These are phyloP conservation scores for Mucuna pruriens DNA, from an alignment of 306 rosid species.

Conservation along the genomic window DNA sequence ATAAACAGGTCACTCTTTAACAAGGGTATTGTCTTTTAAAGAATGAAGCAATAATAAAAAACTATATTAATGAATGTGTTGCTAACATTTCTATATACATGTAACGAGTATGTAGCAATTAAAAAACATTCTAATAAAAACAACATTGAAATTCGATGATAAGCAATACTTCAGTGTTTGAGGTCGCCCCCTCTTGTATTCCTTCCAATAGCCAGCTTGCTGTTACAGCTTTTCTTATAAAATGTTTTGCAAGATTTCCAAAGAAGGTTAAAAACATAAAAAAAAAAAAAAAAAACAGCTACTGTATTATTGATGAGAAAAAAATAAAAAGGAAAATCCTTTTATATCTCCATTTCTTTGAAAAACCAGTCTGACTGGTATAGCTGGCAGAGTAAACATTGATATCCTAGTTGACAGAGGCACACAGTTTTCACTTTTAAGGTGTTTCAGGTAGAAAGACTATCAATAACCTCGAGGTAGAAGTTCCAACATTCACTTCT, in stretches of 20 bases:
- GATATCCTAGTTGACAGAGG: not conserved
- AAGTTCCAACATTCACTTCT: slow-evolving; percentile 66
- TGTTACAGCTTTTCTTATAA: not conserved
- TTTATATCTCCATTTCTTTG: not conserved
- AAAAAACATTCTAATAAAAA: not conserved
- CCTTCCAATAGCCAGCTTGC: not conserved
- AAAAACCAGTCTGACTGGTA: not conserved
- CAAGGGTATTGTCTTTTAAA: not conserved
- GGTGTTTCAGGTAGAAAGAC: slow-evolving; percentile 26
- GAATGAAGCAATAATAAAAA: not conserved
- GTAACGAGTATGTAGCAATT: not conserved
- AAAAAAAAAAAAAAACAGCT: not conserved
- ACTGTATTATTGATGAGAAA: not conserved
- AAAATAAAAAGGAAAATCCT: not conserved
- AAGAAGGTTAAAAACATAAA: not conserved
- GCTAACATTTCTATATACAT: not conserved
- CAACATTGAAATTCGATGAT: not conserved
- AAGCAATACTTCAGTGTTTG: not conserved
- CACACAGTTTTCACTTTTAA: not conserved
- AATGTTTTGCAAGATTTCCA: not conserved
- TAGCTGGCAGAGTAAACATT: not conserved
- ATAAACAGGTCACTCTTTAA: not conserved
- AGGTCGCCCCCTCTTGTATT: not conserved
- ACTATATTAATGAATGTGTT: not conserved
- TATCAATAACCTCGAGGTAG: slow-evolving; percentile 53